A percentile compares a stretch with the other conserved stretches of the same genome.
Conservation (phyloP, 2,329 filamentous ascomycete genomes). For the Claviceps africana region DNA sequence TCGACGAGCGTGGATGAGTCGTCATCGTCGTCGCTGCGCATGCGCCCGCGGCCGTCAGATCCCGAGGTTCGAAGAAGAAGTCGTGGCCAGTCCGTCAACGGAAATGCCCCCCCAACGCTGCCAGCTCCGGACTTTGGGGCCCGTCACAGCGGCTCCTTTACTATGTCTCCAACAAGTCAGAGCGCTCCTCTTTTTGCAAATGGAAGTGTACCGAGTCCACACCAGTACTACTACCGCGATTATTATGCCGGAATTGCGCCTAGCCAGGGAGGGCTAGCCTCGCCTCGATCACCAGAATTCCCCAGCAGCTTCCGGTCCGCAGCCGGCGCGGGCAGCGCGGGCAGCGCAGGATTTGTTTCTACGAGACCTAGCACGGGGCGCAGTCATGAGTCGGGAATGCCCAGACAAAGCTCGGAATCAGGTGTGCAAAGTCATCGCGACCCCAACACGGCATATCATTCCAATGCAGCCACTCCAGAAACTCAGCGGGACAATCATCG, state of each 20-base stretch:
- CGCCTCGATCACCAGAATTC: conserved; percentile 41
- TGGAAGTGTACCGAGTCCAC: conserved; percentile 29
- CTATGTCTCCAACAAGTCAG: conserved; percentile 37
- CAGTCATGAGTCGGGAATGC: conserved; percentile 41
- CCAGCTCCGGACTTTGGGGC: conserved; percentile 53
- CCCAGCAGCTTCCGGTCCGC: conserved; percentile 34
- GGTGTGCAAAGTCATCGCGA: conserved; percentile 32
- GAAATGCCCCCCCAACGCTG: conserved; percentile 47
- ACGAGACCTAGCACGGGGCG: conserved; percentile 45
- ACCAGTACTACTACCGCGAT: conserved; percentile 43
- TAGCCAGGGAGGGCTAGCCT: conserved; percentile 41
- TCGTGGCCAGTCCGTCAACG: conserved; percentile 47
- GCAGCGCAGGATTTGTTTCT: conserved; percentile 13
- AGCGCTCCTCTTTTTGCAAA: conserved; percentile 8
- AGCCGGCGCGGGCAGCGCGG: conserved; percentile 15
- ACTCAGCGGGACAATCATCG: conserved; percentile 41
- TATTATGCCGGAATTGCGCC: conserved; percentile 28
- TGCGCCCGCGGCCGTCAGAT: conserved; percentile 34
- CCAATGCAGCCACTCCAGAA: conserved; percentile 30
- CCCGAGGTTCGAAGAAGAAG: conserved; percentile 29
- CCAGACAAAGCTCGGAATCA: conserved; percentile 39
- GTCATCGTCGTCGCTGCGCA: conserved; percentile 26
- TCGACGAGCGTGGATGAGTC: conserved; percentile 40
- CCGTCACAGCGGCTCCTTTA: conserved; percentile 53
- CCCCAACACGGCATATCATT: conserved; percentile 41